Evolutionary conservation across 805 yeast genomes (phyloP).

Genomic region (Teunomyces lycoperdinae): DNA sequence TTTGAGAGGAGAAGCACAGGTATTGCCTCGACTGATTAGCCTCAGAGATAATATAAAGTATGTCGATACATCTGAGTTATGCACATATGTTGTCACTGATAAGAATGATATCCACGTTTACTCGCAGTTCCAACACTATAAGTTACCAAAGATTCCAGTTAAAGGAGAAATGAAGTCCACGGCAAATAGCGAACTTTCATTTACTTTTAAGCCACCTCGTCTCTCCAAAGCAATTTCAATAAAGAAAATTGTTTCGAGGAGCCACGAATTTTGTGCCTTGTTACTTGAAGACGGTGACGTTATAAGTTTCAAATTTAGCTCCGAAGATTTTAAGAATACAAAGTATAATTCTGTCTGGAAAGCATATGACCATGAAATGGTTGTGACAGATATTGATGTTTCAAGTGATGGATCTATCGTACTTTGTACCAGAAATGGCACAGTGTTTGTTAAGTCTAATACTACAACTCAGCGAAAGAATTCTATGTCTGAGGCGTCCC

Average conservation of each 20-base stretch:
- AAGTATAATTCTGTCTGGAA: constrained; percentile 58
- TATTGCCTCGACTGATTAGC: constrained; percentile 36
- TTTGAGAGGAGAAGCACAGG: constrained; percentile 37
- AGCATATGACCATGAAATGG: constrained; percentile 55
- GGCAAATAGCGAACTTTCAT: constrained; percentile 32
- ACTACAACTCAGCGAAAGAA: constrained; percentile 24
- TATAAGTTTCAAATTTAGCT: constrained; percentile 32
- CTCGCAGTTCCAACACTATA: constrained; percentile 54
- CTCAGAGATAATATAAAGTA: constrained; percentile 51
- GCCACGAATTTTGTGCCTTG: constrained; percentile 44
- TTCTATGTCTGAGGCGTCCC: constrained; percentile 33
- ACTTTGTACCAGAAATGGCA: constrained; percentile 66
- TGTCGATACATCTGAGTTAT: constrained; percentile 63
- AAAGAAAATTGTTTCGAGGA: constrained; percentile 31
- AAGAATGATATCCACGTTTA: constrained; percentile 63
- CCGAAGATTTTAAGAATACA: constrained; percentile 30
- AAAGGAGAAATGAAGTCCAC: constrained; percentile 36
- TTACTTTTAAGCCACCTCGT: constrained; percentile 48
- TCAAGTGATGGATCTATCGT: constrained; percentile 67
- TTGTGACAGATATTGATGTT: constrained; percentile 65
- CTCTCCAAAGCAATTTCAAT: constrained; percentile 41
- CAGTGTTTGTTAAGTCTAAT: constrained; percentile 49
- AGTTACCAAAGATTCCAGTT: constrained; percentile 40
- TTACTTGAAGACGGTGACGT: constrained; percentile 62
- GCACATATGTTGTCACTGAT: constrained; percentile 62